Base-by-base conservation (phyloP, 495 filamentous ascomycete species). In the Cenococcum geophilum region DNA sequence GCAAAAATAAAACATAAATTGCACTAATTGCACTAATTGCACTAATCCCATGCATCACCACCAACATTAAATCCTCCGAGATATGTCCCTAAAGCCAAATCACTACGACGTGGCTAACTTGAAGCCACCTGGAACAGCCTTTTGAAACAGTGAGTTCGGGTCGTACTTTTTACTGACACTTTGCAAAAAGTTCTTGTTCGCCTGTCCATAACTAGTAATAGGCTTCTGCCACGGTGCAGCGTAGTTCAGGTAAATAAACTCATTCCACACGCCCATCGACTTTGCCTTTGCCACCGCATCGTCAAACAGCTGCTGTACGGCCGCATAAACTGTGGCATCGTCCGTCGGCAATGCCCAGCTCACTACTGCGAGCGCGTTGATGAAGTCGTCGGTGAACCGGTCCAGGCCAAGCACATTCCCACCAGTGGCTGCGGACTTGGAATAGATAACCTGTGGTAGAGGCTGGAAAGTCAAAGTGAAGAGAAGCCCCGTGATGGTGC, bases 221-320 rank as follows among this genome's bases (percentile, higher is more conserved):
- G 76, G 73, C 57, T 76, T 61, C 57, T 74, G 72, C 60, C 59
- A 72, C 34, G 37, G 32, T 10, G 56, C 68, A 18, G 72, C 73
- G 58, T 76, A 76, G 59, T 83, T 83, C 62, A 82, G 76, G 62
- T 87, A 86, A 27, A 86, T 67, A 56, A 80, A 89, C 36, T 78
- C 73, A 55, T 83, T 64, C 40, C 40, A 63, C 0, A 68, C 10
- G 1, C 66, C 68, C 59, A 21, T 62, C 21, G 58, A 14, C 57
- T 68, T 68, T 40, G 54, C 59, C 18, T 20, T 18, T 9, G 40
- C 37, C n/a, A 42, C 35, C 4, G 59, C 45, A 32, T 53, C 57
- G 0, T 62, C 58, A 25, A 78, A 64, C 21, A 78, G 54, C 32
- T 70, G 58, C 54, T 70, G 35, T 9, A 69, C 62, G 21, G 66